These are phyloP conservation scores for Entomortierella lignicola DNA, from an alignment of 192 early-diverging fungal genomes.

Conservation along the genomic window DNA sequence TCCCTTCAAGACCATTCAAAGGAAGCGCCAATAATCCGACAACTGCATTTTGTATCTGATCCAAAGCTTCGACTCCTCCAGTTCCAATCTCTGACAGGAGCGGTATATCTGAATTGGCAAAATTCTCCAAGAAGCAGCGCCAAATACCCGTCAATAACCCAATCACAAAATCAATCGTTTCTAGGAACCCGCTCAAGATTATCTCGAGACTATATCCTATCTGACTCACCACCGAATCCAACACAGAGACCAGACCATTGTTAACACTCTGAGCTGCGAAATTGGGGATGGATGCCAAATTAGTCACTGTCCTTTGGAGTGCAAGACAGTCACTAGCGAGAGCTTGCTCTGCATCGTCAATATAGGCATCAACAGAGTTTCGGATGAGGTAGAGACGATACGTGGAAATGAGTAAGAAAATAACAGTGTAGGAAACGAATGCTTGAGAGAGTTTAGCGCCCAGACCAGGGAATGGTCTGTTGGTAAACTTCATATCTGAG, in stretches of 20 bases:
- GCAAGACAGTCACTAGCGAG: conserved; percentile 16
- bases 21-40: conserved; percentile 1
- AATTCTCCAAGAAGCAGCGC: conserved; percentile 38
- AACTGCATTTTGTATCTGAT: conserved; percentile 16
- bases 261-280: conserved; percentile 19
- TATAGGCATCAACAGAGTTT: background rate
- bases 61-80: conserved; percentile 29
- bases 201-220: conserved; percentile 27
- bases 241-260: conserved; percentile 14
- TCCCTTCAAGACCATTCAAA: conserved; percentile 11
- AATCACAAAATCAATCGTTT: conserved; percentile 16
- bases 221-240: conserved; percentile 16
- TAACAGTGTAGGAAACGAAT: conserved; percentile 19
- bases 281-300: conserved; percentile 15
- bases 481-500: background rate
- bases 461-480: conserved; percentile 16
- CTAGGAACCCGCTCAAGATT: conserved; percentile 20
- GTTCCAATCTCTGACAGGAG: conserved; percentile 25
- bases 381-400: conserved; percentile 25
- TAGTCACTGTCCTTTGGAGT: conserved; percentile 8
- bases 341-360: background rate
- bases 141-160: conserved; percentile 33
- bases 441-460: conserved; percentile 39
- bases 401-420: conserved; percentile 30
- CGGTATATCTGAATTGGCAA: conserved; percentile 21